Evolutionary conservation across 495 filamentous ascomycete species (phyloP).

Genomic region (Xylaria venustula): DNA sequence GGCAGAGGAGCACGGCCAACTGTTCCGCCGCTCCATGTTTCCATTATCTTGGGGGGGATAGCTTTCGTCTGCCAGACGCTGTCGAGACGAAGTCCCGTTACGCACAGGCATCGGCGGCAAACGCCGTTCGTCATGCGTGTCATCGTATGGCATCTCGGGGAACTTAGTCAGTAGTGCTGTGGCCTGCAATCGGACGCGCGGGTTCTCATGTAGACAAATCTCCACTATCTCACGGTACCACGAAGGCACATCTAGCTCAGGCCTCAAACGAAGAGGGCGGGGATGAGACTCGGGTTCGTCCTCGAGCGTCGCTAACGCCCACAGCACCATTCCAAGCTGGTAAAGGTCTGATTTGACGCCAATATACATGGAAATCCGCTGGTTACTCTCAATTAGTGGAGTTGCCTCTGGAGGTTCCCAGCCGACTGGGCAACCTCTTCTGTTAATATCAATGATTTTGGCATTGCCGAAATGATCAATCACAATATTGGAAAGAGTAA

Average conservation of each 20-base stretch:
- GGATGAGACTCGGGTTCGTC: slow-evolving; percentile 84
- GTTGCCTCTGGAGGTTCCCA: slow-evolving; percentile 97
- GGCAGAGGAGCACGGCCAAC: slow-evolving; percentile 30
- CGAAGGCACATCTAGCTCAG: slow-evolving; percentile 39
- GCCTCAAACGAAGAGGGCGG: slow-evolving; percentile 60
- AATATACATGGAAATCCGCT: slow-evolving; percentile 96
- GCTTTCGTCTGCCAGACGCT: slow-evolving; percentile 29
- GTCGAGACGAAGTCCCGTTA: slow-evolving; percentile 29
- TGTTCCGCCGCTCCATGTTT: slow-evolving; percentile 30
- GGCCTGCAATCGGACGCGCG: slow-evolving; percentile 42
- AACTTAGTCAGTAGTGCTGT: slow-evolving; percentile 40
- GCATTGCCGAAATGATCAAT: slow-evolving; percentile 82
- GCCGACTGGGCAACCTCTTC: slow-evolving; percentile 90
- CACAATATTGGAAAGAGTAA: slow-evolving; percentile 96
- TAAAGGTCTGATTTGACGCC: slow-evolving; percentile 96
- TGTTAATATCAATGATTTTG: slow-evolving; percentile 98
- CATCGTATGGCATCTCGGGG: slow-evolving; percentile 31
- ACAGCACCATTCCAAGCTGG: slow-evolving; percentile 95
- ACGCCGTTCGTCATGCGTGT: slow-evolving; percentile 20
- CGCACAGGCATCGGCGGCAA: slow-evolving; percentile 33
- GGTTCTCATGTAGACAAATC: slow-evolving; percentile 44
- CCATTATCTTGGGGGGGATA: slow-evolving; percentile 27
- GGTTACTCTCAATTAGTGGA: slow-evolving; percentile 82
- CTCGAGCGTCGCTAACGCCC: slow-evolving; percentile 81
- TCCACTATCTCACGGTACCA: slow-evolving; percentile 47